A percentile compares a stretch with the other conserved stretches of the same genome.
phyloP scores from a whole-genome alignment of 768 basidiomycete genomes.

The Lenzites betulinus region DNA sequence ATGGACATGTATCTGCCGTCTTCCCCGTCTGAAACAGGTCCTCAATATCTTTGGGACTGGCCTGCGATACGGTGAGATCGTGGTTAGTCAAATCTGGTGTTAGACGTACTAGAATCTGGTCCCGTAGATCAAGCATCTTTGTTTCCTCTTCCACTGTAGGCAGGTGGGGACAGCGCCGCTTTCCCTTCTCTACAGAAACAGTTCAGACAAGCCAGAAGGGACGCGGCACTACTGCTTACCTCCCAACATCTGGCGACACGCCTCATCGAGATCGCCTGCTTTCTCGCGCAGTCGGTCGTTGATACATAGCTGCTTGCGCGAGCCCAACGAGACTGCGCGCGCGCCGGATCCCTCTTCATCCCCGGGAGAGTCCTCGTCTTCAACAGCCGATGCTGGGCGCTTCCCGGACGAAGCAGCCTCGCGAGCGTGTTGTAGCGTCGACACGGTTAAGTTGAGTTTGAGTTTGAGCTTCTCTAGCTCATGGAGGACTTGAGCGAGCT shows the following conservation, averaged over 20 bases:
- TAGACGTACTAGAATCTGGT: conserved; percentile 75
- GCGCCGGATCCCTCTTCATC: conserved; percentile 26
- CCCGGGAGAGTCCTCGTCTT: conserved; percentile 1
- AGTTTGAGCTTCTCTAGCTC: conserved; percentile 67
- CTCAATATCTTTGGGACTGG: conserved; percentile 91
- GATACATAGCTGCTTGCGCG: conserved; percentile 90
- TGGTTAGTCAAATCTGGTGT: neutral
- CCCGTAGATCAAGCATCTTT: conserved; percentile 78
- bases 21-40: conserved; percentile 80
- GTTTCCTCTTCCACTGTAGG: conserved; percentile 70
- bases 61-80: conserved; percentile 45
- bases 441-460: conserved; percentile 43
- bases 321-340: conserved; percentile 84
- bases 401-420: neutral
- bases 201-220: conserved; percentile 23
- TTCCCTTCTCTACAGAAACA: conserved; percentile 50
- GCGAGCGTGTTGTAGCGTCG: conserved; percentile 14
- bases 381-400: neutral
- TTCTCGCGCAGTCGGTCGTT: conserved; percentile 73
- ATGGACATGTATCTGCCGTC: conserved; percentile 76
- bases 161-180: conserved; percentile 73
- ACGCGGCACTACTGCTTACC: conserved; percentile 21
- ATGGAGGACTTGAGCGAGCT: conserved; percentile 86
- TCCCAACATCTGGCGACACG: conserved; percentile 68
- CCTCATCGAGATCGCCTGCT: conserved; percentile 79